Percentiles rank a stretch among this genome's conserved stretches.
Conservation (phyloP, 2,329 filamentous ascomycete species). For the Clonostachys rosea region DNA sequence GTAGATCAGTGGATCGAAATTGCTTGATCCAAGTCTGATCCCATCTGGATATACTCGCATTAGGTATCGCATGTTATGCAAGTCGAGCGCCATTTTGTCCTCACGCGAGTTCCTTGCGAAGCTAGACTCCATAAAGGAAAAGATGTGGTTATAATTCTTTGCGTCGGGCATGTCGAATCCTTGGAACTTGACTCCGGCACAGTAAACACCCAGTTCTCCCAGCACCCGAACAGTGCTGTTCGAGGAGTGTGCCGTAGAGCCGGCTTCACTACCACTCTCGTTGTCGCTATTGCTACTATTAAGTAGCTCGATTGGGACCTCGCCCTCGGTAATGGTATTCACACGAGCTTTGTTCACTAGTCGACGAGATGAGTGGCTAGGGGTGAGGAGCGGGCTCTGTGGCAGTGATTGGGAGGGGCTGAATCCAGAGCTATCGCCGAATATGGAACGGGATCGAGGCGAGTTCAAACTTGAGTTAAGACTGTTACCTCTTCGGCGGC, state of each 20-base stretch:
- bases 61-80: slow-evolving; percentile 86
- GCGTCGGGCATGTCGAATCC: slow-evolving; percentile 76
- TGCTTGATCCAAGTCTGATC: slow-evolving; percentile 78
- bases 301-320: slow-evolving; percentile 43
- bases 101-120: slow-evolving; percentile 80
- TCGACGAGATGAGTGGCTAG: slow-evolving; percentile 44
- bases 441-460: slow-evolving; percentile 31
- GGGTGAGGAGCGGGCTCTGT: slow-evolving; percentile 47
- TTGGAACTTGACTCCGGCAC: slow-evolving; percentile 72
- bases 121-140: slow-evolving; percentile 87
- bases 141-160: slow-evolving; percentile 88
- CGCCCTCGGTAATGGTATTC: slow-evolving; percentile 53
- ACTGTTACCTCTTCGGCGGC: slow-evolving; percentile 60
- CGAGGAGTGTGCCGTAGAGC: slow-evolving; percentile 51
- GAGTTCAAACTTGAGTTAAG: slow-evolving; percentile 63
- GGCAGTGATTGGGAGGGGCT: slow-evolving; percentile 47
- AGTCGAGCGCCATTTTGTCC: slow-evolving; percentile 72
- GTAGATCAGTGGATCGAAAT: slow-evolving; percentile 90
- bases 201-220: slow-evolving; percentile 79
- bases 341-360: slow-evolving; percentile 45
- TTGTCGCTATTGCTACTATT: slow-evolving; percentile 74
- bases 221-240: slow-evolving; percentile 86
- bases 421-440: slow-evolving; percentile 47
- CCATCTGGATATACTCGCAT: slow-evolving; percentile 93
- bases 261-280: slow-evolving; percentile 61